phyloP scores from a whole-genome alignment of 768 basidiomycete genomes.

The Tylopilus subfusipes region DNA sequence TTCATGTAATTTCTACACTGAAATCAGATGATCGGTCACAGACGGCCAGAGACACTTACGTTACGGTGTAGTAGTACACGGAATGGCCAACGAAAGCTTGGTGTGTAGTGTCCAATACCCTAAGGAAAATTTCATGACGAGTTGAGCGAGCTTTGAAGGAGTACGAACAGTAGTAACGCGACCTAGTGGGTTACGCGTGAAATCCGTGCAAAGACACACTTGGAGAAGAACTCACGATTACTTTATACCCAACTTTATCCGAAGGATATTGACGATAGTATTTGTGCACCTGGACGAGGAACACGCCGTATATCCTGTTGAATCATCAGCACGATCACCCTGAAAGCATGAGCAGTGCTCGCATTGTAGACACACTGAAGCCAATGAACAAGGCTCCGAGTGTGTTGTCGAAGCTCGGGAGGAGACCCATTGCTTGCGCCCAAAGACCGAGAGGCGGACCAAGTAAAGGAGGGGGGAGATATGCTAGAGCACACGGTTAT shows the following conservation, averaged over 20 bases:
- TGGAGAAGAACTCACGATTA: constrained; percentile 40
- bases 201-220: neutral
- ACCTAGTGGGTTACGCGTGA: constrained; percentile 24
- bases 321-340: constrained; percentile 24
- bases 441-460: neutral
- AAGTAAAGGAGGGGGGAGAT: neutral
- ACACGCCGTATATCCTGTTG: constrained; percentile 46
- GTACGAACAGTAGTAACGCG: constrained; percentile 30
- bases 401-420: constrained; percentile 40
- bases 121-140: constrained; percentile 18
- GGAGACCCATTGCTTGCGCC: constrained; percentile 14
- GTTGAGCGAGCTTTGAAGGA: neutral
- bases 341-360: constrained; percentile 5
- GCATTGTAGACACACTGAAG: constrained; percentile 46
- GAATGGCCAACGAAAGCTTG: constrained; percentile 50
- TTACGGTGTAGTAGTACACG: constrained; percentile 52
- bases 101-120: constrained; percentile 46
- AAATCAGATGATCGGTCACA: constrained; percentile 2
- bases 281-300: constrained; percentile 49
- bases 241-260: constrained; percentile 50
- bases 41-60: constrained; percentile 35
- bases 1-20: constrained; percentile 39
- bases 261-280: constrained; percentile 55
- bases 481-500: neutral
- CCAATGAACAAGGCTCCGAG: constrained; percentile 62